Conservation (phyloP, 2,329 filamentous ascomycete genomes). For the Fusarium penzigii region DNA sequence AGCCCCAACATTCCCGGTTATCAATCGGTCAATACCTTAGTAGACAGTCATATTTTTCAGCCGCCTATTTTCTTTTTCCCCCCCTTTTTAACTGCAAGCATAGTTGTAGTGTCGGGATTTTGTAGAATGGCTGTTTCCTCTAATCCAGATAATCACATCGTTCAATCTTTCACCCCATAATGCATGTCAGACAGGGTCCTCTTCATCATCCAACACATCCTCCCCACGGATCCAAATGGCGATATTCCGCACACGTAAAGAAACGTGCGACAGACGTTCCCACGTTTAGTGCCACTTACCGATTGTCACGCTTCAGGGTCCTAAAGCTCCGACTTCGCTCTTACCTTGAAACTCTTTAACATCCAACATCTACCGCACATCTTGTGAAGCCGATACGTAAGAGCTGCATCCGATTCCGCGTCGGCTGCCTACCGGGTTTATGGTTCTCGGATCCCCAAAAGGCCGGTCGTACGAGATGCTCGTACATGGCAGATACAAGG, state of each 20-base stretch:
- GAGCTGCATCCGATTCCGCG: conserved; percentile 1
- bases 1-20: too few relatives aligned
- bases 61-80: too few relatives aligned
- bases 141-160: too few relatives aligned
- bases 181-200: too few relatives aligned
- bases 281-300: conserved; percentile 2
- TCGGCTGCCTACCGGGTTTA: conserved; percentile 5
- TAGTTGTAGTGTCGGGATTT: too few relatives aligned
- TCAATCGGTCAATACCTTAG: too few relatives aligned
- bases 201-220: too few relatives aligned
- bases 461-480: conserved; percentile 20
- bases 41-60: too few relatives aligned
- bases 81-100: too few relatives aligned
- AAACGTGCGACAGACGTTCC: conserved; percentile 4
- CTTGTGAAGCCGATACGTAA: conserved; percentile 1
- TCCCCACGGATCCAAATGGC: too few relatives aligned
- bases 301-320: conserved; percentile 10
- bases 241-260: not conserved
- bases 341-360: conserved; percentile 3
- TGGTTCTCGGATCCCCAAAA: conserved; percentile 9
- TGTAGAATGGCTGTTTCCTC: too few relatives aligned
- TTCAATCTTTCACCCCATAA: too few relatives aligned
- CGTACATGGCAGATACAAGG: not conserved
- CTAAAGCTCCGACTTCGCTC: conserved; percentile 27
- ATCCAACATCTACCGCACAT: conserved; percentile 10